These are phyloP conservation scores for Malania oleifera DNA, from an alignment of 164 flowering plant genomes.

Conservation along the genomic window DNA sequence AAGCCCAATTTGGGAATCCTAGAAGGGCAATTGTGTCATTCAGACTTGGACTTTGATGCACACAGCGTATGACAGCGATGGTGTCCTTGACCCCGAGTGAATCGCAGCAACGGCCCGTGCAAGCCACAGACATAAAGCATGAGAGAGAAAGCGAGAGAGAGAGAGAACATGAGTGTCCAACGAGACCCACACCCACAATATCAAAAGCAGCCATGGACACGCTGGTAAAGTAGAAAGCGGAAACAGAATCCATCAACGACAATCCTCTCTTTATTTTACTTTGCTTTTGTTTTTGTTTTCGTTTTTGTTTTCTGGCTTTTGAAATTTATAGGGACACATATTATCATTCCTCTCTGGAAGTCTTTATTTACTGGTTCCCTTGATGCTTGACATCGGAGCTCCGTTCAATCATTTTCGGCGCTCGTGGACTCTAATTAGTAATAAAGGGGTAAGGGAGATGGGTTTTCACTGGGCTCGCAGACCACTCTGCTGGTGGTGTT, in stretches of 20 bases:
- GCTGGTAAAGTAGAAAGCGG: constrained; percentile 17
- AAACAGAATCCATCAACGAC: constrained; percentile 14
- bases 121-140: constrained; percentile 4
- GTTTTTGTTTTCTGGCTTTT: constrained; percentile 7
- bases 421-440: constrained; percentile 13
- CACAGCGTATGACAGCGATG: not conserved
- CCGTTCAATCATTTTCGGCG: constrained; percentile 33
- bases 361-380: constrained; percentile 43
- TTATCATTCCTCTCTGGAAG: constrained; percentile 24
- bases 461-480: constrained; percentile 9
- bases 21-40: not conserved
- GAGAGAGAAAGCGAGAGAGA: constrained; percentile 1
- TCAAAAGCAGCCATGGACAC: constrained; percentile 3
- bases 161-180: constrained; percentile 12
- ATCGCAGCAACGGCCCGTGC: constrained; percentile 12
- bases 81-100: constrained; percentile 5
- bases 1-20: too few species aligned
- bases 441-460: constrained; percentile 14
- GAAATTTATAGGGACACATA: constrained; percentile 19
- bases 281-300: constrained; percentile 1
- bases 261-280: constrained; percentile 7
- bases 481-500: constrained; percentile 17
- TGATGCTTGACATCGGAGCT: constrained; percentile 58
- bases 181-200: not conserved
- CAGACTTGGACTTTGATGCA: not conserved